Percentiles rank a stretch among this genome's conserved stretches.
These are phyloP conservation scores for Hypoxylon sp. DNA, from an alignment of 2,329 filamentous ascomycete species.

Conservation along the genomic window DNA sequence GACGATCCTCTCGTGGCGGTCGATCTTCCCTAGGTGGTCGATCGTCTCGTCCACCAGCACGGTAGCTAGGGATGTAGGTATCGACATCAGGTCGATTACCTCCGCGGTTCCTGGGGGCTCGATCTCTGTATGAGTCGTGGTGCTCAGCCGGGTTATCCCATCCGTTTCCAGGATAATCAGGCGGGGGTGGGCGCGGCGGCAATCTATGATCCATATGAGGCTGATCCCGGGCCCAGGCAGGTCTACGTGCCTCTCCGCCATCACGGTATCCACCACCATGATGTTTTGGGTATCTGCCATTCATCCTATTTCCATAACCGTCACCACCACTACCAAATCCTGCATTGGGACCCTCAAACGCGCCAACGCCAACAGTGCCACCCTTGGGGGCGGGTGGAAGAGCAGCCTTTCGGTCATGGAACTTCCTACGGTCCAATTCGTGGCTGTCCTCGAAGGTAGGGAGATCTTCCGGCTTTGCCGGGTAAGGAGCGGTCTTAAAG, in stretches of 20 bases:
- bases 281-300: slow-evolving; percentile 61
- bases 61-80: slow-evolving; percentile 67
- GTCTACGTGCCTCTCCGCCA: slow-evolving; percentile 63
- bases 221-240: slow-evolving; percentile 69
- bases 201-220: slow-evolving; percentile 58
- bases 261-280: slow-evolving; percentile 55
- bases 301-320: slow-evolving; percentile 66
- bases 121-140: slow-evolving; percentile 61
- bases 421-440: slow-evolving; percentile 93
- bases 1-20: slow-evolving; percentile 55
- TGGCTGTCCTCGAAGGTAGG: slow-evolving; percentile 95
- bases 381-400: slow-evolving; percentile 93
- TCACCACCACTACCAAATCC: slow-evolving; percentile 68
- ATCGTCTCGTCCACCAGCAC: slow-evolving; percentile 54
- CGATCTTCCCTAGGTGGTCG: slow-evolving; percentile 57
- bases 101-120: slow-evolving; percentile 55
- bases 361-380: slow-evolving; percentile 86
- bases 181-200: slow-evolving; percentile 67
- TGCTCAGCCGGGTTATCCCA: slow-evolving; percentile 58
- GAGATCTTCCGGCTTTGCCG: slow-evolving; percentile 87
- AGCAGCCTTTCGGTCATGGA: slow-evolving; percentile 86
- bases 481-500: slow-evolving; percentile 84
- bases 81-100: slow-evolving; percentile 60
- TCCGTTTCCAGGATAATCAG: slow-evolving; percentile 58
- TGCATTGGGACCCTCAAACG: slow-evolving; percentile 64